Percentiles rank a stretch among this genome's conserved stretches.
phyloP scores from a whole-genome alignment of 805 yeast genomes.

The Debaryomyces maramus region DNA sequence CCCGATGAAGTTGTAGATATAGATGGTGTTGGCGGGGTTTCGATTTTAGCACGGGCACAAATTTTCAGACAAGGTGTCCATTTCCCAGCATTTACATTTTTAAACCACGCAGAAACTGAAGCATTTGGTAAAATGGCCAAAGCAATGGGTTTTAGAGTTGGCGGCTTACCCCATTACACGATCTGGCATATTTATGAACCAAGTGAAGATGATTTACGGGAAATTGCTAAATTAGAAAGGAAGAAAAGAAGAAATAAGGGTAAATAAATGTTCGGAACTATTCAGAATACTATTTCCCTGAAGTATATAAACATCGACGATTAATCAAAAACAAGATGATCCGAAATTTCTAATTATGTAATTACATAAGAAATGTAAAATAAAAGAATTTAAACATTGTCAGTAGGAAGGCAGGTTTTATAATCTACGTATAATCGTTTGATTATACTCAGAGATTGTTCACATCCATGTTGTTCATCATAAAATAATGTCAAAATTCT shows the following conservation, averaged over 20 bases:
- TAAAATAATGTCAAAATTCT: constrained; percentile 17
- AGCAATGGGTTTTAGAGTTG: constrained; percentile 76
- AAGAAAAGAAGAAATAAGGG: constrained; percentile 49
- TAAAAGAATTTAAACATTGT: constrained; percentile 21
- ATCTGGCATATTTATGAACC: constrained; percentile 92
- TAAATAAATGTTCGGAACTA: not conserved
- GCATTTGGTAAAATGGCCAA: constrained; percentile 83
- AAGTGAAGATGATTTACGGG: constrained; percentile 75
- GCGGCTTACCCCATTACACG: constrained; percentile 87
- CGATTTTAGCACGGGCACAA: constrained; percentile 71
- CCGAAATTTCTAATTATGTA: no score
- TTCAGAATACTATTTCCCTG: no score
- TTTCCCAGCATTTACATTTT: constrained; percentile 81
- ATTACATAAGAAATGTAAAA: constrained; percentile 3
- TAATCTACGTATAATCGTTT: constrained; percentile 44
- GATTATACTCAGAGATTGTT: constrained; percentile 49
- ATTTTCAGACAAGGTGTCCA: constrained; percentile 77
- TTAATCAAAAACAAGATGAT: no score
- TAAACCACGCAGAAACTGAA: constrained; percentile 86
- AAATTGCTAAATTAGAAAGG: constrained; percentile 69
- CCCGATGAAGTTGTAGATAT: constrained; percentile 64
- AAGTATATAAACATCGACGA: no score
- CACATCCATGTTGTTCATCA: constrained; percentile 51
- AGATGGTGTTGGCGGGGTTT: constrained; percentile 89
- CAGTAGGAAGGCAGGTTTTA: constrained; percentile 54